Evolutionary conservation across 768 basidiomycete species (phyloP), one percentile per base, ranked within the genome.

Genomic region (Termitomyces sp.): DNA sequence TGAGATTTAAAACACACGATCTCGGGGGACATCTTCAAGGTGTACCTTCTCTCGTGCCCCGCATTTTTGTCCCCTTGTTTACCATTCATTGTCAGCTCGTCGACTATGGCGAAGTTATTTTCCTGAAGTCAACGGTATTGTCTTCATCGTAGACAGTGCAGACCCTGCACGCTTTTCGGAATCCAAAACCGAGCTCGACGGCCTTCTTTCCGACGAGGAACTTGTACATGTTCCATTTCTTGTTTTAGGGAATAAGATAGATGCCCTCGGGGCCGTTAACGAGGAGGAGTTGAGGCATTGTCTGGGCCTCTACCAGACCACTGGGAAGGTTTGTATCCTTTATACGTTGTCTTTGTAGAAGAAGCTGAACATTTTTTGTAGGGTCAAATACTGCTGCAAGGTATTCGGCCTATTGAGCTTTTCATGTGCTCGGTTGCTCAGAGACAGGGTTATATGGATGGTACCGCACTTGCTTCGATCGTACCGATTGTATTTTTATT

Each of bases 371-470:
- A 7, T 34, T 14, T 34, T 64, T 50, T 24, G 4, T 20, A 97
- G 95, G 96, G 96, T 70, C 98, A 98, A 73, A 90, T 97, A 31
- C 95, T 94, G 57, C 83, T 99, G 67, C 90, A 79, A 66, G 95
- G 97, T 72, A 98, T 98, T 64, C 86, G 97, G 58, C 96, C 97
- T 22, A 97, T 99, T 72, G 97, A 99, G 70, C 82, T 98, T 65
- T 99, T 98, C 86, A 98, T 99, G 97, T 98, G 95, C 79, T 98
- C 97, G 13, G 95, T 99, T 55, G 96, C 98, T 51, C 93, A 95
- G 82, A 83, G 96, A 71, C 94, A 97, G 73, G 96, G 96, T 48
- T 98, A 98, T 72, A 95, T 94, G 57, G 95, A 98, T 77, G 96
- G 95, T 86, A 56, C 39, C 75, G 67, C 39, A 24, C 24, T 53